A percentile compares a stretch with the other conserved stretches of the same genome.
Conservation (phyloP, 495 filamentous ascomycete species). For the Bathelium albidoporum region DNA sequence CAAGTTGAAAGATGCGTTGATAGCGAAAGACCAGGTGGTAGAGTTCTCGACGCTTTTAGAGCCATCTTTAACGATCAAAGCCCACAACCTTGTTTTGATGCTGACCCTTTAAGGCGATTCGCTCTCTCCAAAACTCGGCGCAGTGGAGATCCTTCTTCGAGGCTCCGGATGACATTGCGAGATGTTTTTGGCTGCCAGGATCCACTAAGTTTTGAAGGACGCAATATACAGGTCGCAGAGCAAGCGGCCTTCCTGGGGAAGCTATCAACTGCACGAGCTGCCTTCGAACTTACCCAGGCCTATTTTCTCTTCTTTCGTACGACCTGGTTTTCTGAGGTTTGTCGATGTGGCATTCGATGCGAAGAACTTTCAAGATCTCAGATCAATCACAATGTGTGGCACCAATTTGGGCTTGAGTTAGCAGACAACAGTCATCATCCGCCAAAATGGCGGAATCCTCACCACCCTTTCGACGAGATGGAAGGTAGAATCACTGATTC, state of each 20-base stretch:
- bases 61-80: neutral
- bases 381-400: neutral
- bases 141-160: neutral
- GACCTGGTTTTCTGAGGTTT: neutral
- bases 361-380: neutral
- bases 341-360: neutral
- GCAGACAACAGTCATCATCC: neutral
- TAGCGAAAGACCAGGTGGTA: neutral
- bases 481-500: neutral
- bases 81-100: neutral
- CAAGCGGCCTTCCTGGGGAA: neutral
- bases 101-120: neutral
- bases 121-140: neutral
- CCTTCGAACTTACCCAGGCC: neutral
- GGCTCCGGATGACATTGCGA: neutral
- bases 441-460: neutral
- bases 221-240: neutral
- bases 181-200: neutral
- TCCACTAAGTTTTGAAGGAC: neutral
- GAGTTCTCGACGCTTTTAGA: neutral
- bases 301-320: neutral
- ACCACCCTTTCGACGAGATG: neutral
- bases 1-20: neutral
- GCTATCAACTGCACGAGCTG: neutral
- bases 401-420: neutral